A percentile compares a stretch with the other conserved stretches of the same genome.
phyloP scores from a whole-genome alignment of 345 rosid species.

The Salix suchowensis region DNA sequence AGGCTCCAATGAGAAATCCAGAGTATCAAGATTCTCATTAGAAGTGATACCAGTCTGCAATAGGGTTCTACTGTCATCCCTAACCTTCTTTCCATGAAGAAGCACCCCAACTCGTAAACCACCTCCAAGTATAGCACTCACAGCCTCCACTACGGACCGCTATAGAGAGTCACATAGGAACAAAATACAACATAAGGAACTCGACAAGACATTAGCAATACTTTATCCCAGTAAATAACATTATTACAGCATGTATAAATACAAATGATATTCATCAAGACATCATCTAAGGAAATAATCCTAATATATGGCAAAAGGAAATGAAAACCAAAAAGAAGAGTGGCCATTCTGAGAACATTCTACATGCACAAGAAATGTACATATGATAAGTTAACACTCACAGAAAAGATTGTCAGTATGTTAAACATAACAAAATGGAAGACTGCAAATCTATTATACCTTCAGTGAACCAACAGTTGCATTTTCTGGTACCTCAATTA shows the following conservation, averaged over 20 bases:
- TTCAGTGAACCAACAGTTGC: constrained; percentile 80
- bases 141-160: constrained; percentile 81
- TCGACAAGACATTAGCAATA: neutral
- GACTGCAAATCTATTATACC: constrained; percentile 36
- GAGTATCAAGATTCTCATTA: constrained; percentile 49
- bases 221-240: neutral
- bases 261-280: neutral
- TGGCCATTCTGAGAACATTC: neutral
- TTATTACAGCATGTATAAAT: neutral
- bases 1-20: constrained; percentile 88
- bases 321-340: neutral
- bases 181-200: constrained; percentile 7
- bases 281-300: neutral
- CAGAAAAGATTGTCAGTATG: neutral
- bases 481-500: constrained; percentile 78
- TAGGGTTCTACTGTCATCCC: constrained; percentile 76
- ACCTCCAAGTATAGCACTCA: constrained; percentile 69
- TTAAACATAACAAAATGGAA: neutral
- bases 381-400: neutral
- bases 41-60: constrained; percentile 71
- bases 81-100: constrained; percentile 81
- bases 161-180: constrained; percentile 18
- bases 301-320: neutral
- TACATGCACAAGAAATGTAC: neutral
- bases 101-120: constrained; percentile 73